A percentile compares a stretch with the other conserved stretches of the same genome.
These are phyloP conservation scores for Diaporthe amygdali DNA, from an alignment of 2,329 filamentous ascomycete species.

Conservation along the genomic window DNA sequence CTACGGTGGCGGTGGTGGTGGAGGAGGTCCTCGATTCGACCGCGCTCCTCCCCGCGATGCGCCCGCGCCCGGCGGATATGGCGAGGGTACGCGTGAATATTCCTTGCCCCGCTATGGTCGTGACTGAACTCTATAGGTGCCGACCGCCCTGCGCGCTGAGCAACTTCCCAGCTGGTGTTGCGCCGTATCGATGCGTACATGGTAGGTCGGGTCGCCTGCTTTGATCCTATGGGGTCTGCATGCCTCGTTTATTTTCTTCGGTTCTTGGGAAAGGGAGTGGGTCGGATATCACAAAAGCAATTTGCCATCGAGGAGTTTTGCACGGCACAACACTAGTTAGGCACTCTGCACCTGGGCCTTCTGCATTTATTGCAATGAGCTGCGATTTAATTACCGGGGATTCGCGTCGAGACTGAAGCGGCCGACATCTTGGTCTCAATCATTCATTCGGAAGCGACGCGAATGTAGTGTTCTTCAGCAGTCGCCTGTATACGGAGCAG, in stretches of 20 bases:
- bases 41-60: constrained; percentile 35
- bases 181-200: constrained; percentile 1
- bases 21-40: constrained; percentile 20
- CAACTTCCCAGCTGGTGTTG: constrained; percentile 10
- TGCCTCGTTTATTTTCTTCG: constrained; percentile 23
- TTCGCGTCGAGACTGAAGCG: constrained; percentile 23
- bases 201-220: constrained; percentile 23
- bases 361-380: constrained; percentile 24
- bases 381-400: constrained; percentile 21
- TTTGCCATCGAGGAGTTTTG: constrained; percentile 25
- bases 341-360: constrained; percentile 27
- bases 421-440: constrained; percentile 22
- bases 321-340: constrained; percentile 26
- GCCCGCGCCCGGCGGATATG: constrained; percentile 32
- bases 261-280: constrained; percentile 23
- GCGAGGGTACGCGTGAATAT: constrained; percentile 30
- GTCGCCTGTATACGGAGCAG: constrained; percentile 20
- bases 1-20: constrained; percentile 21
- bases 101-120: constrained; percentile 21
- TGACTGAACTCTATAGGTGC: constrained; percentile 27
- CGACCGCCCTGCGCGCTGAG: constrained; percentile 22
- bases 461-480: constrained; percentile 16
- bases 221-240: constrained; percentile 18
- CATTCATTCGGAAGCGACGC: constrained; percentile 22
- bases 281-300: constrained; percentile 24